A percentile compares a stretch with the other conserved stretches of the same genome.
phyloP scores from a whole-genome alignment of 2,329 filamentous ascomycete species.

The Zalaria obscura region DNA sequence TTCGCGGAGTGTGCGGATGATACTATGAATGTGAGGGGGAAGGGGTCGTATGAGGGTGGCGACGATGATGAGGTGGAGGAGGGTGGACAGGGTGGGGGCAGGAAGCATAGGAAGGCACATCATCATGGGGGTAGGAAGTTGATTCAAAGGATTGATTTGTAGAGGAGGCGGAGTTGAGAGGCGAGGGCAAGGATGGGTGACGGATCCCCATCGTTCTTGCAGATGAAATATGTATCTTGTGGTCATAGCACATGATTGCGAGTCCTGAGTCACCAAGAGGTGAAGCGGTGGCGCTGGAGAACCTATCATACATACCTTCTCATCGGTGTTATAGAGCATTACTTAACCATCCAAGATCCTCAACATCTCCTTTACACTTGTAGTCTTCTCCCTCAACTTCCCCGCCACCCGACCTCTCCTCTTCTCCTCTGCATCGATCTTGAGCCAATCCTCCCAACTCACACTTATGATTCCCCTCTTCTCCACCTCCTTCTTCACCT shows the following conservation, averaged over 20 bases:
- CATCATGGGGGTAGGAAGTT: background rate
- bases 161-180: too few species aligned
- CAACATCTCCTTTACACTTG: conserved; percentile 43
- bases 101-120: background rate
- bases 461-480: conserved; percentile 47
- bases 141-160: background rate
- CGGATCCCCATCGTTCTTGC: too few species aligned
- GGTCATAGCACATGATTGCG: too few species aligned
- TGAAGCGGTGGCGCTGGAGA: too few species aligned
- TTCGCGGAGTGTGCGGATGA: conserved; percentile 17
- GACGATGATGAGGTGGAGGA: background rate
- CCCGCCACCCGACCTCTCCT: conserved; percentile 50
- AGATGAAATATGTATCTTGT: too few species aligned
- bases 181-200: too few species aligned
- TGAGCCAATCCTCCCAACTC: conserved; percentile 74
- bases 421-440: conserved; percentile 68
- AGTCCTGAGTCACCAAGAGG: too few species aligned
- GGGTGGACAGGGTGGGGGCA: background rate
- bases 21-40: conserved; percentile 1
- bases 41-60: background rate
- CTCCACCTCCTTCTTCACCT: conserved; percentile 47
- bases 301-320: too few species aligned
- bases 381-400: conserved; percentile 63
- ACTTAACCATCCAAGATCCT: conserved; percentile 23
- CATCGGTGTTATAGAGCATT: too few species aligned